Evolutionary conservation across 2,329 filamentous ascomycete species (phyloP), one percentile per base, ranked within the genome.

Genomic region (Fusarium sp.): DNA sequence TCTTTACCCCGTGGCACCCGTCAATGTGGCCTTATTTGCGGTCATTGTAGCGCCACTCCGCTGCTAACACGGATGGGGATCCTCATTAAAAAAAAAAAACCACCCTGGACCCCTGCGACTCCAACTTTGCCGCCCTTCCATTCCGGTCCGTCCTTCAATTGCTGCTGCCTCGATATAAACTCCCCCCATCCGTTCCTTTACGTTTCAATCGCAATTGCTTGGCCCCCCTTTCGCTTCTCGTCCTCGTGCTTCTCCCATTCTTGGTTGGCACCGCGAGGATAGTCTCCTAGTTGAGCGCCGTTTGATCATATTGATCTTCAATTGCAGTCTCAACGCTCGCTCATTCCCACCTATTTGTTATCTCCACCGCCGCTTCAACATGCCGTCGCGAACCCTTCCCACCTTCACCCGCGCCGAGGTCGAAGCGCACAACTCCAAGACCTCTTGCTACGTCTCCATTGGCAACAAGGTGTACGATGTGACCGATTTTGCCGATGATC

Each of bases 401-500:
- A 96, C 93, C 31, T 92, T 98, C 80, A 92, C 94, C 59, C 88
- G 88, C 77, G 90, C 92, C 76, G 94, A 99, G 82, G 91, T 99
- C 80, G 91, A 92, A 82, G 87, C 91, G 77, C 95, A 97, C 84
- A 96, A 93, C 82, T 92, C 90, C 56, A 85, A 86, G 59, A 90
- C 94, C 80, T 97, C 94, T 58, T 98, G 96, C 87, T 99, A 95
- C 87, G 95, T 99, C 77, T 96, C 94, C 4, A 88, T 98, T 64
- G 95, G 94, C 72, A 89, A 89, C 67, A 97, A 96, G 77, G 96
- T 99, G 77, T 99, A 95, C 88, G 96, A 99, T 86, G 89, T 99
- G 73, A 98, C 96, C 68, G 91, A 94, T 65, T 99, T 99, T 80
- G 84, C 98, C 70, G 91, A 95, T 62, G 92, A 95, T 76, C 96